Base-by-base conservation (phyloP, 2,329 filamentous ascomycete species). In the Amesomyces nigricolor region DNA sequence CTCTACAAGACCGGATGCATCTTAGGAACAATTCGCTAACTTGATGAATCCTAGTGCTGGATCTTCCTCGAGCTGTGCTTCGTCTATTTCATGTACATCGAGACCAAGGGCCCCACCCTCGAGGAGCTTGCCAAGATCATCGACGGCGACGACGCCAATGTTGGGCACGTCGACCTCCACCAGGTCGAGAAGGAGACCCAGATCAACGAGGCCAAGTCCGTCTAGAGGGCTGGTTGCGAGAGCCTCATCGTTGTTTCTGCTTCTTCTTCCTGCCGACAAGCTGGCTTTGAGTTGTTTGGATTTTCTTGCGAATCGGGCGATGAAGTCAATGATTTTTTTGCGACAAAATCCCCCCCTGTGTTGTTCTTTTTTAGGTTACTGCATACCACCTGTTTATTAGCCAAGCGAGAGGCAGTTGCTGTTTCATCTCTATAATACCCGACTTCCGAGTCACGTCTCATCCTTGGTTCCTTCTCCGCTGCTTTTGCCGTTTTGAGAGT, bases 51-150 rank as follows among this genome's bases (percentile, higher is more conserved):
- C 22, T 53, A 69, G 66, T 71, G 74, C 70, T 82, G 78, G 79
- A 77, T 81, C 67, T 74, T 76, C 65, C 61, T 77, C 66, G 78
- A 82, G 69, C 68, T 82, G 52, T 70, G 67, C 64, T 79, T 80
- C 66, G 75, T 82, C 58, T 82, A 79, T 69, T 78, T 75, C 66
- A 74, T 75, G 71, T 76, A 75, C 64, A 71, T 85, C 61, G 83
- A 87, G 71, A 86, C 83, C 39, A 77, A 76, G 61, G 82, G 82
- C 32, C 79, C 80, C 2, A 85, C 83, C 16, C 81, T 86, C 37
- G 83, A 86, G 70, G 82, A 86, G 69, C 76, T 87, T 47, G 82
- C 80, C 65, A 81, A 81, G 71, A 78, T 86, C 70, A 86, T 86
- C 68, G 83, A 86, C 62, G 83, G 81, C 39, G 78, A 83, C 32